Base-by-base conservation (phyloP, 768 basidiomycete species). In the Boletus vermiculosoides region DNA sequence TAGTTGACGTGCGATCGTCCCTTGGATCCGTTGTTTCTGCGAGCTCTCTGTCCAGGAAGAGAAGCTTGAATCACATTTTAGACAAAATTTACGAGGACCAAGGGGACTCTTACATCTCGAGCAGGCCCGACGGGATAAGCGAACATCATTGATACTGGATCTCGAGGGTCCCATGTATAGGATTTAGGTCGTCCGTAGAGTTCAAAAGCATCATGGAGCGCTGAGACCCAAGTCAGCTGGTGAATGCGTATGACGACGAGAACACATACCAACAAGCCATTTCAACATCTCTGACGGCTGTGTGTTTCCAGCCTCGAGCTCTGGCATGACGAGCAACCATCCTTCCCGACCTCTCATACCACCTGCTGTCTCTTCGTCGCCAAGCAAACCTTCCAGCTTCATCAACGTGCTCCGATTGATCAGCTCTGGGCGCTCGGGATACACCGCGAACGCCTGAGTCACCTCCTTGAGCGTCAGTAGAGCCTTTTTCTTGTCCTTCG, bases 321-420 rank as follows among this genome's bases (percentile, higher is more conserved):
- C 93, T 23, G 95, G 95, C 91, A 98, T 95, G 52, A 97, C 73
- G 63, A 98, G 76, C 12, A 92, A 68, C 90, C 92, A 98, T 3
- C 88, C 94, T 63, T 94, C 89, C 55, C 87, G 75, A 12, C 79
- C 77, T 62, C 81, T 82, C 80, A 93, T 86, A 4, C 71, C 73
- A 28, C 82, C 83, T n/a, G 81, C 77, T 12, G 89, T 84, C 28
- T 84, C 79, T 66, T 95, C 90, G 31, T 88, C 86, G 2, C 89
- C 88, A 52, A 97, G 81, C 25, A 80, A 74, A 11, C 93, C 96
- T 68, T 98, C 94, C 7, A 98, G 68, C 71, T 98, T 98, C 76
- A 98, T 87, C 62, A 99, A 74, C 1, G 92, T 94, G 61, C 93
- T 94, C 64, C 85, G 79, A 60, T 81, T 87, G 73, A 98, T 94